These are phyloP conservation scores for Neurospora pannonica DNA, from an alignment of 495 filamentous ascomycete species.

Conservation along the genomic window DNA sequence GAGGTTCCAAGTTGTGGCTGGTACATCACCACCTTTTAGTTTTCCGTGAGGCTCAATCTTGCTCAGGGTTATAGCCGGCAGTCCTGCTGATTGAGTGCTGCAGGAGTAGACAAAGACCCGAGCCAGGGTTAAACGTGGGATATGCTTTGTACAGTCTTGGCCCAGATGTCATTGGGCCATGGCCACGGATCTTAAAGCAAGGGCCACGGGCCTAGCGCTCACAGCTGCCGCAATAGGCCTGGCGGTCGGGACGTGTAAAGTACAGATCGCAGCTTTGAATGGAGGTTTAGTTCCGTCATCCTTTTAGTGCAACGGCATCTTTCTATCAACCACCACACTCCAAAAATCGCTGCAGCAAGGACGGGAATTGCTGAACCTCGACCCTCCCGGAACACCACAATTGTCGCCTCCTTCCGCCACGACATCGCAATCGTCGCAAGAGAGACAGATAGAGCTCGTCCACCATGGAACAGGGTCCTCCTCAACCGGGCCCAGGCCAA, in stretches of 20 bases:
- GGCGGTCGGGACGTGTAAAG: neutral
- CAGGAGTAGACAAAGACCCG: neutral
- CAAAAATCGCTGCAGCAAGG: neutral
- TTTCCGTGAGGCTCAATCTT: neutral
- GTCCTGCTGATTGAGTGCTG: neutral
- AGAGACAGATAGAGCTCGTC: constrained; percentile 6
- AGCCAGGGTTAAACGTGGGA: neutral
- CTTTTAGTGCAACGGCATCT: neutral
- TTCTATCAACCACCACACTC: neutral
- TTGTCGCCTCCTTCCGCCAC: too few relatives aligned
- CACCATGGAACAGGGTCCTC: constrained; percentile 3
- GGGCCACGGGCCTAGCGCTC: neutral
- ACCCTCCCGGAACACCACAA: neutral
- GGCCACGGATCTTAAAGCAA: neutral
- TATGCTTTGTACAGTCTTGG: neutral
- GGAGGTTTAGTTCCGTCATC: neutral
- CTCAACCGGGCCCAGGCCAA: constrained; percentile 14
- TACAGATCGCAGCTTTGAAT: neutral
- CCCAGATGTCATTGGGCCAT: neutral
- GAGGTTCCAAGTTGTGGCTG: neutral
- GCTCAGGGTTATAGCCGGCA: neutral
- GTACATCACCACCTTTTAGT: neutral
- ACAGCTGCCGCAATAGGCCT: neutral
- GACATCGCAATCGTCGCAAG: neutral
- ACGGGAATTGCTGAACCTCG: neutral